phyloP scores from a whole-genome alignment of 768 basidiomycete genomes.

The Pleurotus cornucopiae region DNA sequence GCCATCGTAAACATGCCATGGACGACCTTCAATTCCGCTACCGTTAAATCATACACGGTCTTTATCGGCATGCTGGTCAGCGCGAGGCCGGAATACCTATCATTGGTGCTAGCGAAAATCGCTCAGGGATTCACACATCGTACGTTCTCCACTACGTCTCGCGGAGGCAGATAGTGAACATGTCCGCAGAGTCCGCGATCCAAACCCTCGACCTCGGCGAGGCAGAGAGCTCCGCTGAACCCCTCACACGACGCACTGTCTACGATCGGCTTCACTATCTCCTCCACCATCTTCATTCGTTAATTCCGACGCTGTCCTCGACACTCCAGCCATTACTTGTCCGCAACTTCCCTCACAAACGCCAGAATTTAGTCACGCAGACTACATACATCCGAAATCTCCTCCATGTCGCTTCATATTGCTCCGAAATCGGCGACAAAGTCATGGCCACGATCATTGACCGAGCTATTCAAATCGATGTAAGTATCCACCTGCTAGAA shows the following conservation, averaged over 20 bases:
- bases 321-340: constrained; percentile 83
- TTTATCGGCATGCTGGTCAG: constrained; percentile 91
- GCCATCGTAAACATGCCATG: constrained; percentile 87
- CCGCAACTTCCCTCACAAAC: constrained; percentile 89
- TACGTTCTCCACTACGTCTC: constrained; percentile 35
- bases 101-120: constrained; percentile 75
- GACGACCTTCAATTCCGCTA: constrained; percentile 82
- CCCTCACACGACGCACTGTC: constrained; percentile 76
- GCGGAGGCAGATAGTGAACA: constrained; percentile 3
- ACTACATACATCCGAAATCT: constrained; percentile 90
- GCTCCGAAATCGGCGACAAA: constrained; percentile 80
- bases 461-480: constrained; percentile 94
- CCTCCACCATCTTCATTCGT: constrained; percentile 78
- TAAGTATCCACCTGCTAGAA: constrained; percentile 31
- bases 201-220: constrained; percentile 54
- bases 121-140: constrained; percentile 87
- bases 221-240: constrained; percentile 61
- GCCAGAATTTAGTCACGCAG: constrained; percentile 75
- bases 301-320: constrained; percentile 89
- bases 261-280: constrained; percentile 87
- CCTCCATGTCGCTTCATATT: constrained; percentile 79
- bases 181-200: constrained; percentile 60
- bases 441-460: constrained; percentile 86
- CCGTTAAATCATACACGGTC: constrained; percentile 84
- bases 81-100: constrained; percentile 88